Base-by-base conservation (phyloP, 2,329 filamentous ascomycete genomes). In the Talaromyces islandicus region DNA sequence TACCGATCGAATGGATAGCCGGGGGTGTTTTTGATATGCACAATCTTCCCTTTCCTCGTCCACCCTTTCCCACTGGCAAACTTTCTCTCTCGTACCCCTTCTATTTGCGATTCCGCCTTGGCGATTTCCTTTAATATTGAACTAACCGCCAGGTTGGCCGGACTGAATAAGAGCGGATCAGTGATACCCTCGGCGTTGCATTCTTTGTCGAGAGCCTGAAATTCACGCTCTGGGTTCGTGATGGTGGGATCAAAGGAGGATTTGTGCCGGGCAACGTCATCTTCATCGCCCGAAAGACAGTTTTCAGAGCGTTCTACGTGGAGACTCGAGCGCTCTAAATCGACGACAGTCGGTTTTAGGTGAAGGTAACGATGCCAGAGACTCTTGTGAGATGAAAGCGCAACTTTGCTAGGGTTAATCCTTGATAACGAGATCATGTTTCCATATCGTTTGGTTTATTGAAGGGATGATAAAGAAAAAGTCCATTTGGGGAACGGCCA, bases 231-330 rank as follows among this genome's bases (percentile, higher is more conserved):
- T 0, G 66, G 64, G 19, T 59, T 58, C 19, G 68, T 69, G 43
- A 57, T 65, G 10, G 61, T 57, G 4, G 67, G 68, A 30, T 70
- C 68, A 51, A 68, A 70, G 12, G 69, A 68, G 4, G 65, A 66
- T 24, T 63, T 64, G 61, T 70, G 67, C 3, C 60, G 61, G 1
- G 62, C 68, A 9, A 69, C 67, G 56, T 67, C 68, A 25, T 69
- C 67, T 35, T 70, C 69, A 11, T 67, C 65, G n/a, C 69, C 69
- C 10, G 63, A 65, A 51, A 67, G 63, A 27, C 65, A 66, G 7
- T 62, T 69, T 21, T 70, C 69, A 4, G 56, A 46, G 21, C 63
- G 58, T 29, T 64, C 63, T 0, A 66, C 65, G 30, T 63, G 63
- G 17, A 69, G 64, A 17, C 61, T 60, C 25, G 41, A n/a, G 17